Base-by-base conservation (phyloP, 148 eudicot species). In the Limonium bicolor region DNA sequence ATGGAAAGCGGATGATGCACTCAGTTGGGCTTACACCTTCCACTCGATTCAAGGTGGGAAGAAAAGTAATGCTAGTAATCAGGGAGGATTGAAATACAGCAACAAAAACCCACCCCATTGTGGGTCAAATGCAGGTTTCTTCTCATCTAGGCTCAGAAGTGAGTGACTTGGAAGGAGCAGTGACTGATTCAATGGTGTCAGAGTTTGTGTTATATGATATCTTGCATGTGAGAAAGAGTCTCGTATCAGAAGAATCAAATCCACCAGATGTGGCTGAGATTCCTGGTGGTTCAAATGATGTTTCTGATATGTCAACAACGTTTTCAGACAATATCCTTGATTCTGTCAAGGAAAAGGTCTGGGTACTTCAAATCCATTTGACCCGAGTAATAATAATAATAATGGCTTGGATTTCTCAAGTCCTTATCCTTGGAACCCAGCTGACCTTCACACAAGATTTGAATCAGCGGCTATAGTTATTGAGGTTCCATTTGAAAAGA, bases 101-200 rank as follows among this genome's bases (percentile, higher is more conserved):
- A 76, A 66, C 41, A 74, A 64, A 60, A 80, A 61, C 48, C 72
- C 80, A 21, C 54, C n/a, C 81, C 22, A 49, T 77, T 66, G 70
- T 83, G 33, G 94, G 84, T 18, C 97, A 83, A 62, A 83, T 88
- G 94, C 76, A 65, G 53, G 94, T 83, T 35, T 74, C 86, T 10
- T 77, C 92, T 55, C 69, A 66, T 50, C 53, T 70, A 38, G 68
- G 74, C 55, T 72, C 79, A 18, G 90, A 88, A 50, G 37, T 72
- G 32, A 75, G 57, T 49, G 62, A 57, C 26, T n/a, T n/a, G n/a
- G 65, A 46, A 5, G 68, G 76, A 31, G 67, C 38, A 41, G 64
- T 65, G 30, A 52, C 66, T 20, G 61, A 72, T 54, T 77, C 74
- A 23, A 68, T 83, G 73, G 63, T 67, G 58, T 74, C 79, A 7